Conservation (phyloP, 495 filamentous ascomycete species). For the Penicillium subrubescens region DNA sequence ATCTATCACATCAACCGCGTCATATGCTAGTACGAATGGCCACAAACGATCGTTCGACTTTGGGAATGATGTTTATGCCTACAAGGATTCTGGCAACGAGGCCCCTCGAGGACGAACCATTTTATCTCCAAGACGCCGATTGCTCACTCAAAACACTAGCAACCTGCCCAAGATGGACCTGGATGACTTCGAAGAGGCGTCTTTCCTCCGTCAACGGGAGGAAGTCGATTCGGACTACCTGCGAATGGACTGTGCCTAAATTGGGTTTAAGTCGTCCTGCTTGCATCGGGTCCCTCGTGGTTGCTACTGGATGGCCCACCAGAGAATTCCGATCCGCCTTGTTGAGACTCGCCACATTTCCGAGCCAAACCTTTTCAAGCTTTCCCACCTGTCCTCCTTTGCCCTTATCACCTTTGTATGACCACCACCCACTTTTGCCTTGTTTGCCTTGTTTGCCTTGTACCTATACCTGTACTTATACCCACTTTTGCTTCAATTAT, state of each 20-base stretch:
- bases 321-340: background rate
- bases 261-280: background rate
- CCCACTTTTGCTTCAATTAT: constrained; percentile 13
- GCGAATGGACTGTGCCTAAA: constrained; percentile 29
- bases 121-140: constrained; percentile 39
- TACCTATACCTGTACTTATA: too few species aligned
- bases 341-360: background rate
- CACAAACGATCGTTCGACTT: constrained; percentile 27
- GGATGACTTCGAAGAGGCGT: constrained; percentile 49
- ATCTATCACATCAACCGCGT: constrained; percentile 29
- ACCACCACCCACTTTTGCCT: background rate
- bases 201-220: constrained; percentile 44
- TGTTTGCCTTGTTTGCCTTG: constrained; percentile 11
- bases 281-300: background rate
- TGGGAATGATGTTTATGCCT: constrained; percentile 59
- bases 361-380: background rate
- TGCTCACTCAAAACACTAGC: constrained; percentile 18
- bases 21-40: constrained; percentile 13
- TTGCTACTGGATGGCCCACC: constrained; percentile 13
- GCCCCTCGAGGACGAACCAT: constrained; percentile 29
- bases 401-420: background rate
- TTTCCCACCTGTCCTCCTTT: background rate
- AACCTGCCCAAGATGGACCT: constrained; percentile 30
- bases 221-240: constrained; percentile 46
- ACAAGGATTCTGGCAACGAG: constrained; percentile 17